Percentiles rank a stretch among this genome's conserved stretches.
These are phyloP conservation scores for Musa troglodytarum DNA, from an alignment of 176 grass and related monocot species.

Conservation along the genomic window DNA sequence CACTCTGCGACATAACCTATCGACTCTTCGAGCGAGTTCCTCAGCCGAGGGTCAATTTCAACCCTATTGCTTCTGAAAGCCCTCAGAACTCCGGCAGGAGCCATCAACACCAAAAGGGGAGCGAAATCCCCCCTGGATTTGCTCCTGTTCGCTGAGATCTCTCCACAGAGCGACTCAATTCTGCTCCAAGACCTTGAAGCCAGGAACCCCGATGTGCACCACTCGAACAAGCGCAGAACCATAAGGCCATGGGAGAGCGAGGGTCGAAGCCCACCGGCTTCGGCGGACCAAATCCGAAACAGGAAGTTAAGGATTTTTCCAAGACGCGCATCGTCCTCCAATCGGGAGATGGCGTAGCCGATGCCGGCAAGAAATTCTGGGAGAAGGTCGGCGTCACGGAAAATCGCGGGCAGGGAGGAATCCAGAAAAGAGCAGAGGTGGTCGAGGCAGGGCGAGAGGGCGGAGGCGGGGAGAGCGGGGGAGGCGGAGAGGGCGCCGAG, in stretches of 20 bases:
- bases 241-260: constrained; percentile 34
- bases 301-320: constrained; percentile 27
- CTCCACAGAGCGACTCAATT: constrained; percentile 36
- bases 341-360: constrained; percentile 40
- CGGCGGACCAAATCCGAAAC: constrained; percentile 35
- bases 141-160: constrained; percentile 33
- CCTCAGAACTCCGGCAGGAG: constrained; percentile 34
- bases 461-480: constrained; percentile 6
- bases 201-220: constrained; percentile 49
- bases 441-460: constrained; percentile 10
- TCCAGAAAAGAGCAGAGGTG: background rate
- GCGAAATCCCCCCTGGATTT: constrained; percentile 12
- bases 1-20: constrained; percentile 43
- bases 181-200: constrained; percentile 41
- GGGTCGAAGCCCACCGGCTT: background rate
- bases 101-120: constrained; percentile 50
- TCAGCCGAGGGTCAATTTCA: constrained; percentile 44
- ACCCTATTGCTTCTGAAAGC: constrained; percentile 50
- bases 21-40: constrained; percentile 41
- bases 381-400: constrained; percentile 23
- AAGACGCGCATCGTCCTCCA: constrained; percentile 25
- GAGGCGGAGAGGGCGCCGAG: constrained; percentile 31
- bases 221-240: constrained; percentile 64
- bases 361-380: constrained; percentile 43
- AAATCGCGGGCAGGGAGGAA: no score